Evolutionary conservation across 495 filamentous ascomycete species (phyloP).

Genomic region (Rostrohypoxylon terebratum): DNA sequence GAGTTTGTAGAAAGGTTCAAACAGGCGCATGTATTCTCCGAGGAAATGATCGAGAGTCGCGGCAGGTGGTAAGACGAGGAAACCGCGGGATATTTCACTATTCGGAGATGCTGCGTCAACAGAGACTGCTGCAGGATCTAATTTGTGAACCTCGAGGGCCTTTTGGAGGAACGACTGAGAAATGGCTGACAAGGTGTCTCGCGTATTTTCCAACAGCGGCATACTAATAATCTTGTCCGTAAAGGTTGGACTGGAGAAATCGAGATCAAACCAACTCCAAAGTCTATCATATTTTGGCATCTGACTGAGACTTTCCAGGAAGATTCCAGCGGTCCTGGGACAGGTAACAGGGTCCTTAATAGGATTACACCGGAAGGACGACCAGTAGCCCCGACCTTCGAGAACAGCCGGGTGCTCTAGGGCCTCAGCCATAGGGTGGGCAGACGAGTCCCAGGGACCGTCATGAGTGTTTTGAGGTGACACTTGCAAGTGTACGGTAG

Average conservation of each 20-base stretch:
- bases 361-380: slow-evolving; percentile 24
- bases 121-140: slow-evolving; percentile 20
- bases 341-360: slow-evolving; percentile 12
- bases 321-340: slow-evolving; percentile 20
- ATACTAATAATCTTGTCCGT: slow-evolving; percentile 13
- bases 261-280: slow-evolving; percentile 28
- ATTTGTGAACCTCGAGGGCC: slow-evolving; percentile 21
- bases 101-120: slow-evolving; percentile 14
- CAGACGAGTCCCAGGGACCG: neutral
- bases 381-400: slow-evolving; percentile 19
- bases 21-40: slow-evolving; percentile 28
- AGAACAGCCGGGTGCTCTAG: slow-evolving; percentile 20
- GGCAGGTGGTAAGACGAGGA: slow-evolving; percentile 21
- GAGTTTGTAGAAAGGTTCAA: slow-evolving; percentile 25
- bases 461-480: slow-evolving; percentile 3
- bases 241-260: slow-evolving; percentile 6
- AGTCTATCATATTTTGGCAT: slow-evolving; percentile 25
- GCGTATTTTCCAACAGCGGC: slow-evolving; percentile 14
- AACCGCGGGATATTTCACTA: slow-evolving; percentile 13
- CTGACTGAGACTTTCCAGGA: slow-evolving; percentile 24
- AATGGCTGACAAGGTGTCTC: slow-evolving; percentile 25
- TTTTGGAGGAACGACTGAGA: slow-evolving; percentile 29
- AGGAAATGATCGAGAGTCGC: slow-evolving; percentile 28
- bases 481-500: slow-evolving; percentile 3
- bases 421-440: neutral